Conservation (phyloP, 176 grass and related monocot genomes). For the Carex littledalei region DNA sequence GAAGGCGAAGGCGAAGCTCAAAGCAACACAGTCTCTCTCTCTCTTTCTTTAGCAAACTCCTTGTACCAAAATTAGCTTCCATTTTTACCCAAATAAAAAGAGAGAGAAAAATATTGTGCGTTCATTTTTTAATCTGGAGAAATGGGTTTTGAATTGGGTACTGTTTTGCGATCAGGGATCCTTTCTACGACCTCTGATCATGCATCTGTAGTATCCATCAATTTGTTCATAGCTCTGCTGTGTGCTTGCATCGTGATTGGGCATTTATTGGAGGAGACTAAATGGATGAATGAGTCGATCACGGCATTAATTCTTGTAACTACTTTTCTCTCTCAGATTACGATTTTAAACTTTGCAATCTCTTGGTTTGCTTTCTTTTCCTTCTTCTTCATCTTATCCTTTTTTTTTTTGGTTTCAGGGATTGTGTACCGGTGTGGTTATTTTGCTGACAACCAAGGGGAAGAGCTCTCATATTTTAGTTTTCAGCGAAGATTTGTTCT, state of each 20-base stretch:
- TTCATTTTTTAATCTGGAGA: not conserved
- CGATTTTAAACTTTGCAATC: not conserved
- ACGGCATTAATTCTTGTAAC: slow-evolving; percentile 80
- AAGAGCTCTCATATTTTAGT: slow-evolving; percentile 93
- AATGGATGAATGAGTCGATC: slow-evolving; percentile 93
- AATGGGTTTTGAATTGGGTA: slow-evolving; percentile 52
- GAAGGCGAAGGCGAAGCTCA: slow-evolving; percentile 1
- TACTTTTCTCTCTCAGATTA: not conserved
- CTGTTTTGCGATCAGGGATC: slow-evolving; percentile 41
- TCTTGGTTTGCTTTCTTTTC: not conserved
- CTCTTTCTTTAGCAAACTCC: slow-evolving; percentile 13
- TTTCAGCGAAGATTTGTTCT: slow-evolving; percentile 99
- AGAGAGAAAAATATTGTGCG: not conserved
- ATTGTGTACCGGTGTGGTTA: slow-evolving; percentile 78
- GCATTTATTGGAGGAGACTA: slow-evolving; percentile 91
- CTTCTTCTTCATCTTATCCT: not conserved
- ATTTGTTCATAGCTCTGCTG: slow-evolving; percentile 73
- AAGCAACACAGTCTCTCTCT: not conserved
- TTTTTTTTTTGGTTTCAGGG: slow-evolving; percentile 39
- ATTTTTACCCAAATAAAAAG: not conserved
- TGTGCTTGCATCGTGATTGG: slow-evolving; percentile 93
- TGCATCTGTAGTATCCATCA: slow-evolving; percentile 86
- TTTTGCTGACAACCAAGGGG: slow-evolving; percentile 72
- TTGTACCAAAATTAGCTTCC: not conserved
- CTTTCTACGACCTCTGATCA: slow-evolving; percentile 64